phyloP scores from a whole-genome alignment of 108 stramenopile genomes.

The Asterionellopsis glacialis region DNA sequence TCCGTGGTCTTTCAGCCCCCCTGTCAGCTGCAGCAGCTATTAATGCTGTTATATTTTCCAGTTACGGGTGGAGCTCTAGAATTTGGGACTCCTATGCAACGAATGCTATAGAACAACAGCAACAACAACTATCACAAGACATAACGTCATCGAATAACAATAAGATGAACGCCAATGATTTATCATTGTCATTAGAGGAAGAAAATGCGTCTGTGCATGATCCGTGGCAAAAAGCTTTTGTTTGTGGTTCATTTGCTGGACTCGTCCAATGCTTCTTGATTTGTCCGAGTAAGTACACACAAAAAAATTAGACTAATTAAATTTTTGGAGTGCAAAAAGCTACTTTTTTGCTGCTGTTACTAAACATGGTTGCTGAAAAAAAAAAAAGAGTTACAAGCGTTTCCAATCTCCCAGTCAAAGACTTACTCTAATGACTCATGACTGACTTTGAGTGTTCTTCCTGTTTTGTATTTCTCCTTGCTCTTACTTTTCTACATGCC shows the following conservation, averaged over 20 bases:
- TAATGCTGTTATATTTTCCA: constrained; percentile 86
- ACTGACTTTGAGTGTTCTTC: no score
- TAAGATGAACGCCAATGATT: constrained; percentile 2
- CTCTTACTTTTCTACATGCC: constrained; percentile 28
- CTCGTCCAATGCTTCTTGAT: constrained; percentile 78
- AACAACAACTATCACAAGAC: no score
- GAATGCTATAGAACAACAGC: neutral
- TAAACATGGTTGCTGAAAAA: no score
- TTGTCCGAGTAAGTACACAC: constrained; percentile 22
- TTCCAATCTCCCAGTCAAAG: no score
- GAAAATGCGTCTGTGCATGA: constrained; percentile 8
- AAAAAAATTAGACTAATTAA: neutral
- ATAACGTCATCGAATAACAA: no score
- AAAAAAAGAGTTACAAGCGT: no score
- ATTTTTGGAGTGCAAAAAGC: neutral
- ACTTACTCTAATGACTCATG: no score
- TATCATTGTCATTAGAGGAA: neutral
- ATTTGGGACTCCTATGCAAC: constrained; percentile 52
- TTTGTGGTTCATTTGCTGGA: constrained; percentile 85
- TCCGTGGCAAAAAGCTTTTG: constrained; percentile 47
- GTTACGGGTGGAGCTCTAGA: constrained; percentile 71
- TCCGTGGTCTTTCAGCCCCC: constrained; percentile 83
- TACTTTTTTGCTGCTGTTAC: no score
- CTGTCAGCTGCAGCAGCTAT: constrained; percentile 75
- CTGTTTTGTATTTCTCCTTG: constrained; percentile 4